phyloP scores from a whole-genome alignment of 768 basidiomycete species.

The Paxillus ammoniavirescens region DNA sequence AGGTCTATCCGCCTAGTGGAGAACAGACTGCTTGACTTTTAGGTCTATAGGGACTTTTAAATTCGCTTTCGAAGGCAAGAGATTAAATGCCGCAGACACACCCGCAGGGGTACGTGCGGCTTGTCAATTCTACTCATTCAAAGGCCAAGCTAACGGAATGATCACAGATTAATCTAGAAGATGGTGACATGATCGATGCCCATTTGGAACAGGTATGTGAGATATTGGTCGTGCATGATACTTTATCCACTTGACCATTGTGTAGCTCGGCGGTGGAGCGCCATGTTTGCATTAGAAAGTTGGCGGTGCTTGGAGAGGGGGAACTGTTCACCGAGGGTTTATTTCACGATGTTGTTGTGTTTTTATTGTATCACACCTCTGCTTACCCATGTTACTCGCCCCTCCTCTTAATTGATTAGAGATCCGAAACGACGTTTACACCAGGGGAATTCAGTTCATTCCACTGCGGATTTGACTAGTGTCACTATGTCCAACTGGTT shows the following conservation, averaged over 20 bases:
- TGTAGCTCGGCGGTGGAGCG: conserved; percentile 24
- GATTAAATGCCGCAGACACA: conserved; percentile 48
- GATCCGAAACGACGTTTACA: not conserved
- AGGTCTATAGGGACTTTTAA: conserved; percentile 54
- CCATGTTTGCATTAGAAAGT: not conserved
- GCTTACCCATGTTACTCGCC: not conserved
- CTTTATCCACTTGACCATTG: not conserved
- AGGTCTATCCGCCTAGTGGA: conserved; percentile 9
- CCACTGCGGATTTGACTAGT: no score
- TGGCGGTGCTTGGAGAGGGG: not conserved
- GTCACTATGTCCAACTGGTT: no score
- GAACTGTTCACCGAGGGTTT: not conserved
- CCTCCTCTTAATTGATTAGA: not conserved
- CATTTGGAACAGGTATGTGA: conserved; percentile 51
- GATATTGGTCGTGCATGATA: not conserved
- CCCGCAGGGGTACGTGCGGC: conserved; percentile 47
- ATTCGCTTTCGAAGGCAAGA: conserved; percentile 55
- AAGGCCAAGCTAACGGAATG: not conserved
- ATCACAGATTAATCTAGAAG: conserved; percentile 55
- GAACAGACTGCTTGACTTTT: not conserved
- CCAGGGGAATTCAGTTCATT: no score
- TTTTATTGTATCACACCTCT: not conserved
- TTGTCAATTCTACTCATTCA: not conserved
- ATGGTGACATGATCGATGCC: conserved; percentile 63
- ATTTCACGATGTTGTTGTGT: not conserved